Evolutionary conservation across 441 rosid genomes (phyloP), one percentile per base, ranked within the genome.

Genomic region (Brassica balearica): DNA sequence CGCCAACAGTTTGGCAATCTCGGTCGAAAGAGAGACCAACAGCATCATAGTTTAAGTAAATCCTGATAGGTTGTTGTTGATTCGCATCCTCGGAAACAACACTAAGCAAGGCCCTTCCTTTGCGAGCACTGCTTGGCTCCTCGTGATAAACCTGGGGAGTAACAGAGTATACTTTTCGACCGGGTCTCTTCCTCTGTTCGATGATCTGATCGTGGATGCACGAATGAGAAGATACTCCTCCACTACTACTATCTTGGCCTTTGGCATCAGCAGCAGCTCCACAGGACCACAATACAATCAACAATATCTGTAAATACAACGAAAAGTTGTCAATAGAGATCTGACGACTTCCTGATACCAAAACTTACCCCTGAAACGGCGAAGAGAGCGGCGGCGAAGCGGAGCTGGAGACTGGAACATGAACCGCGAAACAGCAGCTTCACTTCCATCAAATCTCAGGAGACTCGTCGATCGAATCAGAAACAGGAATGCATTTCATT

Each of bases 121-220:
- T 88, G 10, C 43, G 88, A 73, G 6, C 73, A 66, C 78, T 75
- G 36, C 10, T 75, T 20, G 92, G 80, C 66, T 87, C 89, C 66
- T 87, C 89, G 75, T 86, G 87, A 83, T 96, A 96, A 51, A 94
- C 87, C 84, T 96, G 99, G 5, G 98, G 98, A 38, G 95, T 94
- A 73, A 96, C 93, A 0, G 92, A 91, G 83, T 87, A 94, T 3
- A 91, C 96, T 83, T 90, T 88, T 53, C 80, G 91, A 79, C 98
- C 97, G 4, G 99, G 96, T 55, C 92, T 87, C 80, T 85, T 87
- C 86, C 99, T 89, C 84, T 91, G 94, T 74, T 94, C 88, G 73
- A 96, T 85, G 82, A 96, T 96, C 82, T 92, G 91, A 84, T 90
- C 99, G 80, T 96, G 99, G 61, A 96, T 96, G 59, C 99, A 96